A percentile compares a stretch with the other conserved stretches of the same genome.
These are phyloP conservation scores for Saccharomyces eubayanus DNA, from an alignment of 805 yeast genomes.

Conservation along the genomic window DNA sequence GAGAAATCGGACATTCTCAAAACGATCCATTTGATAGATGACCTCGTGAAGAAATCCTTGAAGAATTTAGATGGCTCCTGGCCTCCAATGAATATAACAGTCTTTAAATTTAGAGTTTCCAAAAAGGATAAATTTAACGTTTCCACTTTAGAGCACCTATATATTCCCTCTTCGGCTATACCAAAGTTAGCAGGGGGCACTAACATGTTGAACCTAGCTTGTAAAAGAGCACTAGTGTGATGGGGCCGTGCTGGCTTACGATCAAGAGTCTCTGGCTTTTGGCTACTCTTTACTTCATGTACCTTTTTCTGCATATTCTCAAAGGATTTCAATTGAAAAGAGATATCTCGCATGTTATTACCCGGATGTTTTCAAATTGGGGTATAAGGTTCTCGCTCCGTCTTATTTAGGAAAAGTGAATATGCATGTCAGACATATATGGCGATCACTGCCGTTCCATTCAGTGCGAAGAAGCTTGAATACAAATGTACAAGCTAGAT, in stretches of 20 bases:
- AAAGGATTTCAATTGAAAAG: too few relatives aligned
- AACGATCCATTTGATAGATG: slow-evolving; percentile 41
- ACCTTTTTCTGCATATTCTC: too few relatives aligned
- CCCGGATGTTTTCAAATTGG: too few relatives aligned
- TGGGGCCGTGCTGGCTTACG: not conserved
- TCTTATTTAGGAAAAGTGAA: too few relatives aligned
- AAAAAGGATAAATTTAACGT: slow-evolving; percentile 71
- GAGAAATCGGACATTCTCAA: slow-evolving; percentile 30
- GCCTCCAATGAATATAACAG: slow-evolving; percentile 70
- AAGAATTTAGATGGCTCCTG: slow-evolving; percentile 75
- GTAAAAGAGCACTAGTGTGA: not conserved
- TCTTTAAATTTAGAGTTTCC: slow-evolving; percentile 58
- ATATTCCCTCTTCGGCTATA: slow-evolving; percentile 78
- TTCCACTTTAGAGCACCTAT: slow-evolving; percentile 73
- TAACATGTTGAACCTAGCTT: slow-evolving; percentile 42
- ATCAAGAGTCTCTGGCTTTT: slow-evolving; percentile 2
- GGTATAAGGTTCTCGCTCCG: too few relatives aligned
- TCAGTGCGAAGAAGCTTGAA: too few relatives aligned
- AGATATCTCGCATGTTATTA: too few relatives aligned
- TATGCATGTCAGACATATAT: too few relatives aligned
- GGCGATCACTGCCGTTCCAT: too few relatives aligned
- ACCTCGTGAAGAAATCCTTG: slow-evolving; percentile 52
- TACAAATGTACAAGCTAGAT: too few relatives aligned
- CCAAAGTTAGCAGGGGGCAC: slow-evolving; percentile 93
- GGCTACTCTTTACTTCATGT: slow-evolving; percentile 3